Evolutionary conservation across 140 eudicot genomes (phyloP), one percentile per base, ranked within the genome.

Genomic region (Erigeron philadelphicus): DNA sequence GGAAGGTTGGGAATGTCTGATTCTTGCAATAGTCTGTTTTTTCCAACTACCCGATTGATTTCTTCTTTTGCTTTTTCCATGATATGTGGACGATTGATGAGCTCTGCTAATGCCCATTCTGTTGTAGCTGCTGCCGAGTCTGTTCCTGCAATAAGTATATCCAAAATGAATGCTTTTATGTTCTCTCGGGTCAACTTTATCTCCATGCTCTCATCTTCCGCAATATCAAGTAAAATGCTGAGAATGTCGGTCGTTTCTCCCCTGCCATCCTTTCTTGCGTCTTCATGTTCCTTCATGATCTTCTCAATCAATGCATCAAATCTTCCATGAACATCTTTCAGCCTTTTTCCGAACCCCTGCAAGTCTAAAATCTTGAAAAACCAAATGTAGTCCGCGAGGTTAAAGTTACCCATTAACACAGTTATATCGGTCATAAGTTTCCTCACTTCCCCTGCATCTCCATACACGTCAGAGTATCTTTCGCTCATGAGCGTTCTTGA

Each of bases 121-220:
- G 41, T 19, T 2, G 85, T 81, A 13, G 73, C 72, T 7, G 85
- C 85, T 0, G 82, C 76, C 4, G 85, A 72, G 62, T 81, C 85
- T 57, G 85, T 76, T 68, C 85, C 85, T 10, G 79, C 85, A 19
- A 61, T 73, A 42, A 81, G 72, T 76, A 76, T 68, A 62, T 81
- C 85, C 90, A 85, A 67, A 75, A 85, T 79, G 67, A 86, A 86
- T 68, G 88, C 86, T 67, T 86, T 86, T 42, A 86, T 81, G 68
- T 81, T 81, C 64, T 83, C 87, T 66, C 69, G 76, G 13, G 80
- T 72, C n/a, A 86, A 48, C 38, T 66, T 81, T 50, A 81, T 56
- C 77, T 86, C 85, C 65, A 72, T 49, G 35, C 72, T 76, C 10
- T 79, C 72, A 61, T 83, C 87, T 79, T 83, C 85, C 15, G 87